A percentile compares a stretch with the other conserved stretches of the same genome.
phyloP scores from a whole-genome alignment of 2,329 filamentous ascomycete species.

The Corniculantispora saksenae region DNA sequence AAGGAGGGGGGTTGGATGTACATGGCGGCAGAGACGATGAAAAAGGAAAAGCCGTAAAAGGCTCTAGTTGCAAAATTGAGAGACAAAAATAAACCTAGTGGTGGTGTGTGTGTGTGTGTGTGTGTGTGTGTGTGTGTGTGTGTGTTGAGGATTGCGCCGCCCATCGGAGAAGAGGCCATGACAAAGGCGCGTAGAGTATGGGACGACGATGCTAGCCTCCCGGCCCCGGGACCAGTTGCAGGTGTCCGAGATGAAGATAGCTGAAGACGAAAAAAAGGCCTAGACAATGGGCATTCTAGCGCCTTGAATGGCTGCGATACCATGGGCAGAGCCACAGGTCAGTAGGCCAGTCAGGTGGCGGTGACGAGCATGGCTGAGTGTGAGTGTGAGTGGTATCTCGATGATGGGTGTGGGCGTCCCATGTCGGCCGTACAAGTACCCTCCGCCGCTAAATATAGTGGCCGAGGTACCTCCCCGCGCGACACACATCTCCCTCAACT shows the following conservation, averaged over 20 bases:
- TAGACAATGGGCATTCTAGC: too few relatives aligned
- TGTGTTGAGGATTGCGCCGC: too few relatives aligned
- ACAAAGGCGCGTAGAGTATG: too few relatives aligned
- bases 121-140: too few relatives aligned
- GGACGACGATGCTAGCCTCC: too few relatives aligned
- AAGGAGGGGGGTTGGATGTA: background rate
- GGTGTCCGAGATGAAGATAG: background rate
- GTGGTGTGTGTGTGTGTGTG: too few relatives aligned
- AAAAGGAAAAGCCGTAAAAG: background rate
- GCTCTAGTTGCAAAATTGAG: background rate
- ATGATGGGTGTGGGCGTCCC: background rate
- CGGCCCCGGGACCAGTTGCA: too few relatives aligned
- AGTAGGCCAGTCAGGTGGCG: constrained; percentile 10
- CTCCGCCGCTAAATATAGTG: background rate
- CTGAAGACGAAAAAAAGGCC: too few relatives aligned
- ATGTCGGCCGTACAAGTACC: too few relatives aligned
- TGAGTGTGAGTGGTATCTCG: background rate
- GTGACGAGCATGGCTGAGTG: constrained; percentile 1
- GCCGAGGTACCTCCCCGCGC: background rate
- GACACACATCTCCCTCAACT: too few relatives aligned
- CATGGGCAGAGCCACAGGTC: background rate
- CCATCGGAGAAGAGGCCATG: too few relatives aligned
- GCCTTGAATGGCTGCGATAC: too few relatives aligned
- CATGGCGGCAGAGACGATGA: background rate
- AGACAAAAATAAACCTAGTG: background rate